Base-by-base conservation (phyloP, 306 rosid species). In the Quercus berberidifolia region DNA sequence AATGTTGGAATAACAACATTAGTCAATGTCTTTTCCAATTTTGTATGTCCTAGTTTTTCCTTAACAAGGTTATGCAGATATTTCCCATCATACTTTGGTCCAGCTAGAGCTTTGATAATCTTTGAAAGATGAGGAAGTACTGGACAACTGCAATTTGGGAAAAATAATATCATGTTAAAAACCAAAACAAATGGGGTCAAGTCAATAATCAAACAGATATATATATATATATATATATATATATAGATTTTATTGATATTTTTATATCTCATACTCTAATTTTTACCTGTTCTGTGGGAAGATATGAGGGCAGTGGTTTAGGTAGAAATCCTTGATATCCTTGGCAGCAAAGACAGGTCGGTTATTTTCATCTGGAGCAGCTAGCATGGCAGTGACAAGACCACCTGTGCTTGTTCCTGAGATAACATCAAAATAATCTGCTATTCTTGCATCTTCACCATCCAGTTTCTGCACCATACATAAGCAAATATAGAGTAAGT, bases 1-100 rank as follows among this genome's bases (percentile, higher is more conserved):
- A 88, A 88, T 2, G 92, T 84, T 23, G 92, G 92, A 68, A 86
- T 88, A 60, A 93, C 93, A 43, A 93, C 73, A 55, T 91, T 91
- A 62, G 97, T 90, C 81, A 91, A 72, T 0, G 94, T 85, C 30
- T 93, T 81, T 57, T 86, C 86, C 85, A 91, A 80, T 2, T 83
- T 83, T 64, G 73, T 87, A 2, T 88, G 80, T 5, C 97, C 93
- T 9, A 93, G 85, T 71, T 87, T 93, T 79, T 90, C 79, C 78
- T 38, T 79, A 0, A 91, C 80, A 1, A 91, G 79, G 1, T 7
- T 55, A 38, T 87, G 97, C 2, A 94, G 90, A 76, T 94, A 90
- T 46, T 85, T 82, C 6, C 97, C 98, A 23, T 89, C 83, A 55
- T 94, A 94, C 76, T 89, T 94, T 8, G 97, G 97, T 59, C 98